A percentile compares a stretch with the other conserved stretches of the same genome.
Conservation (phyloP, 345 rosid species). For the Pugionium dolabratum region DNA sequence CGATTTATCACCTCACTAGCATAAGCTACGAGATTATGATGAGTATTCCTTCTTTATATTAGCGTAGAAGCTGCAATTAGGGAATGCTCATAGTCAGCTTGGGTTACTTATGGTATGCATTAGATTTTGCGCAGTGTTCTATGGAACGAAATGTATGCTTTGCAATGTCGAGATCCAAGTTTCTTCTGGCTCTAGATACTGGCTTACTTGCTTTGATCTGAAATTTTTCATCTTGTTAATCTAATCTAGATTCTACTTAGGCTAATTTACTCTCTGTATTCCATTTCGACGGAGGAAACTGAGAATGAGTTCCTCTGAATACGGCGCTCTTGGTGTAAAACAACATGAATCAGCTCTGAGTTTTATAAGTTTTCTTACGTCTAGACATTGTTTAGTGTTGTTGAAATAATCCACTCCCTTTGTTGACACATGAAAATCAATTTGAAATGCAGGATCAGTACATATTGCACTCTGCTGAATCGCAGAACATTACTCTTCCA, state of each 20-base stretch:
- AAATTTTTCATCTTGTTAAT: not conserved
- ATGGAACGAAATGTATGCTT: not conserved
- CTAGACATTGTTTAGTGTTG: not conserved
- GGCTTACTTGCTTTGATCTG: not conserved
- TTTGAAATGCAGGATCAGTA: conserved; percentile 81
- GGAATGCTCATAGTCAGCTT: conserved; percentile 6
- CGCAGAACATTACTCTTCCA: conserved; percentile 79
- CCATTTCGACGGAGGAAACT: not conserved
- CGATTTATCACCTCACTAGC: not conserved
- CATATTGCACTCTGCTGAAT: conserved; percentile 87
- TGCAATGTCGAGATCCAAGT: not conserved
- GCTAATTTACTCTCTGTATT: not conserved
- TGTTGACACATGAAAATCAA: conserved; percentile 12
- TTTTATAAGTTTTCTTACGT: not conserved
- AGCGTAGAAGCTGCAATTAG: conserved; percentile 1
- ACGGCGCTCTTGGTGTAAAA: too few species aligned
- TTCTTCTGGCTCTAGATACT: not conserved
- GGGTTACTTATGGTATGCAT: not conserved
- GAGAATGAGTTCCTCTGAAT: not conserved
- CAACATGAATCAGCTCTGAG: not conserved
- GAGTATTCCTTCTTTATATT: not conserved
- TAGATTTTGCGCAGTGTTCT: conserved; percentile 6
- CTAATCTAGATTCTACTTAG: not conserved
- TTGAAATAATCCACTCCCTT: not conserved
- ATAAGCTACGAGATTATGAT: not conserved